Conservation (phyloP, 805 yeast species). For the Peterozyma xylosa region DNA sequence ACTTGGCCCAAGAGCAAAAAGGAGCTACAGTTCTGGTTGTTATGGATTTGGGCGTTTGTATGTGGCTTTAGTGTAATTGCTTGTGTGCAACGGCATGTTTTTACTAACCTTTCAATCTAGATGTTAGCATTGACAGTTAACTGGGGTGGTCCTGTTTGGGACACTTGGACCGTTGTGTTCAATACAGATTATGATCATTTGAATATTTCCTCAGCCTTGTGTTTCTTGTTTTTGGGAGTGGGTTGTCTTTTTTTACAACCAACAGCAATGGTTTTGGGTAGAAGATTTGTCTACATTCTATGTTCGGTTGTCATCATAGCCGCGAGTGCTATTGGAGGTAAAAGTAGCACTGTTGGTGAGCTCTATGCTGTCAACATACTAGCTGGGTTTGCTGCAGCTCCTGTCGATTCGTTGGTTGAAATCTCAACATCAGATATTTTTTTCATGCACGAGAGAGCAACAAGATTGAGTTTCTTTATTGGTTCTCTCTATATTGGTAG, state of each 20-base stretch:
- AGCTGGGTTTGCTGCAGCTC: constrained; percentile 19
- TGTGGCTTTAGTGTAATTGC: no score
- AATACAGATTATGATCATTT: constrained; percentile 11
- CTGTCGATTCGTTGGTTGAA: constrained; percentile 36
- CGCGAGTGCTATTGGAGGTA: constrained; percentile 18
- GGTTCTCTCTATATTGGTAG: constrained; percentile 39
- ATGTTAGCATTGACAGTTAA: no score
- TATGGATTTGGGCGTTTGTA: no score
- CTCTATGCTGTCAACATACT: constrained; percentile 17
- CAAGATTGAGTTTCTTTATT: constrained; percentile 29
- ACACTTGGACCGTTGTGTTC: no score
- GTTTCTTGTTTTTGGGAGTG: constrained; percentile 28
- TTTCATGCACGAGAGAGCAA: constrained; percentile 30
- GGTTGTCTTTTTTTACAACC: constrained; percentile 27
- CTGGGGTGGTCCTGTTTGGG: no score
- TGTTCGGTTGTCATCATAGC: constrained; percentile 17
- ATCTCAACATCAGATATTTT: constrained; percentile 30
- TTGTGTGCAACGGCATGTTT: no score
- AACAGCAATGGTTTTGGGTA: constrained; percentile 18
- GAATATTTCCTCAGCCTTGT: constrained; percentile 12
- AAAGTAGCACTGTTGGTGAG: constrained; percentile 19
- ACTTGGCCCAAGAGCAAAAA: constrained; percentile 13
- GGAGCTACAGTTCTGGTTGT: no score
- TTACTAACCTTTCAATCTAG: no score
- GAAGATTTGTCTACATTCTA: constrained; percentile 18